These are phyloP conservation scores for Aplosporella prunicola DNA, from an alignment of 2,329 filamentous ascomycete species.

Conservation along the genomic window DNA sequence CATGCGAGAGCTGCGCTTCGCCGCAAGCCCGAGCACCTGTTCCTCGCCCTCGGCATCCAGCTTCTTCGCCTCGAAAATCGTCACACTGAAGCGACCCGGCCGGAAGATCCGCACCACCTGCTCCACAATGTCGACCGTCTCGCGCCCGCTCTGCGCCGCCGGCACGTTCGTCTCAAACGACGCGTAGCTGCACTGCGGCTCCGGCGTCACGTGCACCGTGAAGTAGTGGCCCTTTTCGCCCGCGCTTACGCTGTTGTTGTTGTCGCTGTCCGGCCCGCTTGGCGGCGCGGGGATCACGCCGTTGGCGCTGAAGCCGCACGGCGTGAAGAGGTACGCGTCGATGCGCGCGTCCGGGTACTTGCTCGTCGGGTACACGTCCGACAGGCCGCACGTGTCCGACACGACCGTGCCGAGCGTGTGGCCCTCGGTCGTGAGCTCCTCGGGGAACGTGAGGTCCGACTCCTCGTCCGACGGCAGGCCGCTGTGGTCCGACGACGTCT, in stretches of 20 bases:
- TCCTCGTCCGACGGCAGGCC: conserved; percentile 46
- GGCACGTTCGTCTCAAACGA: conserved; percentile 98
- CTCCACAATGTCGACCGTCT: conserved; percentile 83
- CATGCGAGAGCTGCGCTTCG: conserved; percentile 45
- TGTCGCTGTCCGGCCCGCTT: conserved; percentile 29
- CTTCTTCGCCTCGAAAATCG: conserved; percentile 91
- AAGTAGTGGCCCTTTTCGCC: conserved; percentile 67
- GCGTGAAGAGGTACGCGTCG: conserved; percentile 92
- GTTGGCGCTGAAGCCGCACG: conserved; percentile 95
- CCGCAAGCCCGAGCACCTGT: conserved; percentile 31
- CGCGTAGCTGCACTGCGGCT: conserved; percentile 93
- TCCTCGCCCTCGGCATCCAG: conserved; percentile 30
- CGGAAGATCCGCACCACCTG: conserved; percentile 95
- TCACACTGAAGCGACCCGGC: conserved; percentile 94
- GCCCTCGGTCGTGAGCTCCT: conserved; percentile 81
- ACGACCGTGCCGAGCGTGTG: conserved; percentile 89
- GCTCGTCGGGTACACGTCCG: conserved; percentile 75
- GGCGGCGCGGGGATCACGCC: conserved; percentile 76
- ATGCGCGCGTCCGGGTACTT: conserved; percentile 89
- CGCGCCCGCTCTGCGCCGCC: conserved; percentile 73
- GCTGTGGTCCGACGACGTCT: conserved; percentile 55
- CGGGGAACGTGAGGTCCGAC: conserved; percentile 49
- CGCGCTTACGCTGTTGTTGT: conserved; percentile 23
- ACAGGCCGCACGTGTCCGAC: conserved; percentile 79
- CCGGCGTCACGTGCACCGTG: conserved; percentile 95